Percentiles rank a stretch among this genome's conserved stretches.
Conservation (phyloP, 2,329 filamentous ascomycete species). For the Aspergillus hiratsukae region DNA sequence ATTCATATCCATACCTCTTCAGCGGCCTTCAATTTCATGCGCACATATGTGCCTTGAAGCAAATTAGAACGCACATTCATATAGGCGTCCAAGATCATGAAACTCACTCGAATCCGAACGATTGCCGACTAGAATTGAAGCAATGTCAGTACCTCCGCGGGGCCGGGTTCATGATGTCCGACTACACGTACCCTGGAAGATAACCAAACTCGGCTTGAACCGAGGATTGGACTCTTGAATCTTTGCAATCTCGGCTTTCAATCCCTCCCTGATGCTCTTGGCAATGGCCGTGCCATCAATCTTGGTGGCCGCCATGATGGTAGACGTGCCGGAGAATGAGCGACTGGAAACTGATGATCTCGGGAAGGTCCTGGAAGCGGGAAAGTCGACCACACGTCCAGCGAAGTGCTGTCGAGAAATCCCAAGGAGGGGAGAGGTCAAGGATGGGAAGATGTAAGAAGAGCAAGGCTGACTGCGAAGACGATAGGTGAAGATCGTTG, state of each 20-base stretch:
- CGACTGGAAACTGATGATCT: constrained; percentile 19
- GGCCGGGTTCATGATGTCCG: not conserved
- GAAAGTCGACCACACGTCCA: constrained; percentile 13
- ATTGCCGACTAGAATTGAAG: constrained; percentile 65
- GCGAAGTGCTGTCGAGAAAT: constrained; percentile 9
- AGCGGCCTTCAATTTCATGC: constrained; percentile 98
- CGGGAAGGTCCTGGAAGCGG: constrained; percentile 15
- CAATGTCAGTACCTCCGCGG: constrained; percentile 3
- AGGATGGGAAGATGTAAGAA: constrained; percentile 10
- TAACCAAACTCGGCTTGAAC: constrained; percentile 85
- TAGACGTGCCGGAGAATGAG: constrained; percentile 49
- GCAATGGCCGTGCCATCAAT: constrained; percentile 96
- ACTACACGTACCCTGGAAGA: constrained; percentile 74
- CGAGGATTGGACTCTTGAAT: constrained; percentile 78
- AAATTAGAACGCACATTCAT: constrained; percentile 19
- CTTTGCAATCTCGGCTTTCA: constrained; percentile 74
- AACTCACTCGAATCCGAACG: constrained; percentile 83
- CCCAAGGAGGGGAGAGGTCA: constrained; percentile 6
- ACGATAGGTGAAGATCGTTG: constrained; percentile 11
- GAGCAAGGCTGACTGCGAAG: constrained; percentile 14
- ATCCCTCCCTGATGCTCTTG: constrained; percentile 77
- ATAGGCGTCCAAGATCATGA: constrained; percentile 8
- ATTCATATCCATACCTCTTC: constrained; percentile 62
- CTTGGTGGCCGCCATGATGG: constrained; percentile 77
- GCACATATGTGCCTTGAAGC: constrained; percentile 82